Percentiles rank a stretch among this genome's conserved stretches.
Evolutionary conservation across 306 rosid genomes (phyloP).

Genomic region (Spatholobus suberectus): DNA sequence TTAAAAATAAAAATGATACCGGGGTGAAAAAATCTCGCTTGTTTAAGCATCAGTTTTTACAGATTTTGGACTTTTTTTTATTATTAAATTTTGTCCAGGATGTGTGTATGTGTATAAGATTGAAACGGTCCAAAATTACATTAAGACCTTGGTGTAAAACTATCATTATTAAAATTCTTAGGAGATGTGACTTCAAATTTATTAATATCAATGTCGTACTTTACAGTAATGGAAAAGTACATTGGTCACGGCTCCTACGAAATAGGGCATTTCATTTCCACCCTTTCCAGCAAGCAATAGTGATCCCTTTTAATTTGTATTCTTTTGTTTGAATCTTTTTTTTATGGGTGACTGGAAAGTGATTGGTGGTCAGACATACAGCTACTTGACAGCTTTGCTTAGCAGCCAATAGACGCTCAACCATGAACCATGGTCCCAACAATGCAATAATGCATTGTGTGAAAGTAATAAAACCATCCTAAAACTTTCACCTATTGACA

Average conservation of each 20-base stretch:
- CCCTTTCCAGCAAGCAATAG: conserved; percentile 20
- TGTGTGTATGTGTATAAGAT: not conserved
- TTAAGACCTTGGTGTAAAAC: not conserved
- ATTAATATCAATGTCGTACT: not conserved
- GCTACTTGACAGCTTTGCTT: not conserved
- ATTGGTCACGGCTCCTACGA: not conserved
- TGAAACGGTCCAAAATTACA: not conserved
- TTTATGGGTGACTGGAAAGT: not conserved
- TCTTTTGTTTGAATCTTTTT: not conserved
- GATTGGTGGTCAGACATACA: conserved; percentile 34
- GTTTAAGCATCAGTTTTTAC: not conserved
- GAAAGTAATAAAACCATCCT: not conserved
- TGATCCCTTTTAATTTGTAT: not conserved
- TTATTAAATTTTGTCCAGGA: not conserved
- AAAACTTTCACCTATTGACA: not conserved
- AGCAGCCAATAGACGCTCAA: not conserved
- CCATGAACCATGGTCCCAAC: conserved; percentile 14
- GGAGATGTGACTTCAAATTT: not conserved
- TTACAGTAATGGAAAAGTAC: not conserved
- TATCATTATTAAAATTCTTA: not conserved
- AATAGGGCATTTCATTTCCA: conserved; percentile 30
- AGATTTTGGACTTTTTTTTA: not conserved
- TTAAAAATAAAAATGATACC: not conserved
- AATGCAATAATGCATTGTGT: not conserved
- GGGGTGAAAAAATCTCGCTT: not conserved